Conservation (phyloP, 1,284 basidiomycete species). For the Polyporus tsugae region DNA sequence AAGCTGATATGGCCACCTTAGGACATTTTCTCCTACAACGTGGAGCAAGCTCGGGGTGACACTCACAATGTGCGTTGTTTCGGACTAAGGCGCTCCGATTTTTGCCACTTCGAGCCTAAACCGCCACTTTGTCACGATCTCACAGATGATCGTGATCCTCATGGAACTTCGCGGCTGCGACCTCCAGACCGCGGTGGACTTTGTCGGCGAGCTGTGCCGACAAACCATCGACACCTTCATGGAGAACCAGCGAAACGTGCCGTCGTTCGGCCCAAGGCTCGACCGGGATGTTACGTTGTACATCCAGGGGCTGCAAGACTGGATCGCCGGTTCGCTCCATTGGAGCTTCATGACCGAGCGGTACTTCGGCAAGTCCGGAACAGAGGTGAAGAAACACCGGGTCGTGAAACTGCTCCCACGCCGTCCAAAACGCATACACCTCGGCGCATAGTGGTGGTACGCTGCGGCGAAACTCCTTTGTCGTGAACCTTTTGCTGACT, state of each 20-base stretch:
- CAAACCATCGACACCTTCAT: slow-evolving; percentile 43
- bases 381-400: slow-evolving; percentile 41
- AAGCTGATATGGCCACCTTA: slow-evolving; percentile 25
- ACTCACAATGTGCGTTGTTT: slow-evolving; percentile 43
- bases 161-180: slow-evolving; percentile 41
- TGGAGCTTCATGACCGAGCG: slow-evolving; percentile 49
- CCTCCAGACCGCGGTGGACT: slow-evolving; percentile 47
- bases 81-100: too few relatives aligned
- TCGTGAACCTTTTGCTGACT: neutral
- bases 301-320: slow-evolving; percentile 44
- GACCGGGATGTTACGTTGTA: slow-evolving; percentile 43
- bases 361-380: slow-evolving; percentile 46
- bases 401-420: slow-evolving; percentile 39
- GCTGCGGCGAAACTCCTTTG: neutral
- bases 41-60: slow-evolving; percentile 48
- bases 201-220: slow-evolving; percentile 45
- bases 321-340: slow-evolving; percentile 46
- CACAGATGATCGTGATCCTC: slow-evolving; percentile 43
- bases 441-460: slow-evolving; percentile 1
- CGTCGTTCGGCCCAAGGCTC: slow-evolving; percentile 44
- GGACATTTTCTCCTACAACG: slow-evolving; percentile 51
- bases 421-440: neutral
- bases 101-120: neutral
- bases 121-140: neutral
- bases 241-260: slow-evolving; percentile 39